Evolutionary conservation across 345 rosid species (phyloP).

Genomic region (Triadica sebifera): DNA sequence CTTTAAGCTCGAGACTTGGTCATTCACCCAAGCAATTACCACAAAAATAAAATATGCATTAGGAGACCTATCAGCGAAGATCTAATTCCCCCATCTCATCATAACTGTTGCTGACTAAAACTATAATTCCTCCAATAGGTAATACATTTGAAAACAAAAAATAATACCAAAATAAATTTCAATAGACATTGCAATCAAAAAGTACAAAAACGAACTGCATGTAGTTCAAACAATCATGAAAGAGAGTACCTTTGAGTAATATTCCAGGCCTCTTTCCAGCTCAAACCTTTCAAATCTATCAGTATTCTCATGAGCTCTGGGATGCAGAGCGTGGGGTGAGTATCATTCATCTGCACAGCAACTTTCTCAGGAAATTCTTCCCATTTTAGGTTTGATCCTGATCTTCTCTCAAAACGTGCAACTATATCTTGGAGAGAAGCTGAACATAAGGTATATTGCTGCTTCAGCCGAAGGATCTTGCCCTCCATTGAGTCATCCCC

Average conservation of each 20-base stretch:
- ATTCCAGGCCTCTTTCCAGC: conserved; percentile 74
- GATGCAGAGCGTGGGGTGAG: conserved; percentile 80
- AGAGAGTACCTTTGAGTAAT: conserved; percentile 60
- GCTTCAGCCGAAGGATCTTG: conserved; percentile 74
- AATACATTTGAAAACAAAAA: background rate
- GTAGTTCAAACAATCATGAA: conserved; percentile 1
- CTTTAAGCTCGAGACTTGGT: background rate
- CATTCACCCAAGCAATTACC: background rate
- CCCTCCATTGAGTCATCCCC: conserved; percentile 82
- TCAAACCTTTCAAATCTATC: conserved; percentile 67
- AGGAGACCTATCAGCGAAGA: conserved; percentile 1
- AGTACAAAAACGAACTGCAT: background rate
- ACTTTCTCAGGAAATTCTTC: conserved; percentile 76
- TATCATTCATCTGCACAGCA: conserved; percentile 82
- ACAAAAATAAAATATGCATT: background rate
- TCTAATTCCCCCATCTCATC: background rate
- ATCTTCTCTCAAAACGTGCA: conserved; percentile 67
- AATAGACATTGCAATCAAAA: background rate
- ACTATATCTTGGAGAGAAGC: conserved; percentile 81
- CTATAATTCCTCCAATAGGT: background rate
- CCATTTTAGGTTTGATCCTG: conserved; percentile 58
- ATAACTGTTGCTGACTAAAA: background rate
- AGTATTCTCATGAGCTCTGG: conserved; percentile 75
- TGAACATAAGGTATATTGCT: conserved; percentile 78
- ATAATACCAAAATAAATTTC: background rate